A percentile compares a stretch with the other conserved stretches of the same genome.
These are phyloP conservation scores for Aspergillus heteromorphus DNA, from an alignment of 495 filamentous ascomycete genomes.

Conservation along the genomic window DNA sequence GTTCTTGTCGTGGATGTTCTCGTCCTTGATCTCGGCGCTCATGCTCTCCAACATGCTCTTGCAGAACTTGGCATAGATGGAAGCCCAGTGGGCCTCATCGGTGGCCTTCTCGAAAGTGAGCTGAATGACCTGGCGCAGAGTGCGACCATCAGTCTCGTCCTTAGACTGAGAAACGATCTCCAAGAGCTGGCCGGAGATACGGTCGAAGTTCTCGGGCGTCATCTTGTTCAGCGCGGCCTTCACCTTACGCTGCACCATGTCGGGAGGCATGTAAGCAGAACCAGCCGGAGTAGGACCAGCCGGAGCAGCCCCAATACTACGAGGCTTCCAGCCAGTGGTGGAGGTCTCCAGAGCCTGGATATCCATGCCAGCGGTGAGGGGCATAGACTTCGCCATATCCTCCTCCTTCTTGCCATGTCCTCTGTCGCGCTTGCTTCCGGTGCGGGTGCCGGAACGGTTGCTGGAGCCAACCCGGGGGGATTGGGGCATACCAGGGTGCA, in stretches of 20 bases:
- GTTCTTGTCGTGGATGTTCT: constrained; percentile 80
- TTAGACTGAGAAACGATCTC: constrained; percentile 91
- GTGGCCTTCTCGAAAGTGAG: constrained; percentile 99
- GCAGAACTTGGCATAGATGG: constrained; percentile 99
- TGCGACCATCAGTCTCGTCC: constrained; percentile 89
- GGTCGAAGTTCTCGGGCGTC: constrained; percentile 98
- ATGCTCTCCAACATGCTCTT: constrained; percentile 94
- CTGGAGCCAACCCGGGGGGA: constrained; percentile 50
- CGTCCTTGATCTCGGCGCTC: constrained; percentile 92
- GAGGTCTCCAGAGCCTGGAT: constrained; percentile 72
- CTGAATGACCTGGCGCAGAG: constrained; percentile 94
- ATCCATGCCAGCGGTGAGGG: constrained; percentile 73
- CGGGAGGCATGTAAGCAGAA: constrained; percentile 67
- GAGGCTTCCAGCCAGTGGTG: constrained; percentile 83
- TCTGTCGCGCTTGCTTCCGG: constrained; percentile 59
- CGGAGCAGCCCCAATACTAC: constrained; percentile 50
- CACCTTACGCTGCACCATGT: constrained; percentile 96
- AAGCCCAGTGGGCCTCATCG: constrained; percentile 97
- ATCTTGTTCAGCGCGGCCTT: constrained; percentile 99
- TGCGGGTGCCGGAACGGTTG: constrained; percentile 45
- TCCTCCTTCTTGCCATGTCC: constrained; percentile 53
- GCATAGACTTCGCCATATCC: constrained; percentile 73
- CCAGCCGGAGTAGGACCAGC: constrained; percentile 52
- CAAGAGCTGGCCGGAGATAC: constrained; percentile 88
- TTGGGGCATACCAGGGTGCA: constrained; percentile 39